phyloP scores from a whole-genome alignment of 176 grass and related monocot species.

The Stipa capillata region DNA sequence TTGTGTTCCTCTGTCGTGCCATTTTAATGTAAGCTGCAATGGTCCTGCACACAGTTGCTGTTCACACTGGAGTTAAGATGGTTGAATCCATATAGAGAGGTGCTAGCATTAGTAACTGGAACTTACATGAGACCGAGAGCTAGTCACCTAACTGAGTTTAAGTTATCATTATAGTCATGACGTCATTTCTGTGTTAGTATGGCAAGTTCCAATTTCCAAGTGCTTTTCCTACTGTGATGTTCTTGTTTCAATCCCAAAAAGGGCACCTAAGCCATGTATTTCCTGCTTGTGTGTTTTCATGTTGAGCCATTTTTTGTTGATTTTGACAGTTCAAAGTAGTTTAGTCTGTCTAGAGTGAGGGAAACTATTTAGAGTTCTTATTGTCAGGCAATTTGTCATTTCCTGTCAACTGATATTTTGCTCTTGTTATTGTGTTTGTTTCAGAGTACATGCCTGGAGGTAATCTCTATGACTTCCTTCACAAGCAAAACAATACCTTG shows the following conservation, averaged over 20 bases:
- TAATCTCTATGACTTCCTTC: conserved; percentile 92
- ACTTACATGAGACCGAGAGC: not conserved
- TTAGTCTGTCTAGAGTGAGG: not conserved
- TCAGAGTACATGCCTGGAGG: conserved; percentile 86
- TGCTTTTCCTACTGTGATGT: not conserved
- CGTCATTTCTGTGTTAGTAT: not conserved
- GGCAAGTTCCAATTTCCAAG: not conserved
- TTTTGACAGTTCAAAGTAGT: not conserved
- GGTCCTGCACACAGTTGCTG: not conserved
- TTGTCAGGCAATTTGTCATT: not conserved
- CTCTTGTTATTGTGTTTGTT: conserved; percentile 10
- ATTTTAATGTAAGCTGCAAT: not conserved
- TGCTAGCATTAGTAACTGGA: not conserved
- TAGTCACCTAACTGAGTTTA: not conserved
- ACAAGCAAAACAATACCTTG: conserved; percentile 55
- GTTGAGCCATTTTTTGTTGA: not conserved
- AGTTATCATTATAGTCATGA: not conserved
- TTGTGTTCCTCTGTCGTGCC: not conserved
- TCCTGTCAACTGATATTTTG: not conserved
- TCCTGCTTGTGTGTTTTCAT: not conserved
- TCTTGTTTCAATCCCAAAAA: not conserved
- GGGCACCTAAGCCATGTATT: not conserved
- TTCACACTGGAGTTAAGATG: not conserved
- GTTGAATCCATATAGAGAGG: not conserved
- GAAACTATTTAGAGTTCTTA: not conserved